These are phyloP conservation scores for Hymenoscyphus linearis DNA, from an alignment of 2,329 filamentous ascomycete genomes.

Conservation along the genomic window DNA sequence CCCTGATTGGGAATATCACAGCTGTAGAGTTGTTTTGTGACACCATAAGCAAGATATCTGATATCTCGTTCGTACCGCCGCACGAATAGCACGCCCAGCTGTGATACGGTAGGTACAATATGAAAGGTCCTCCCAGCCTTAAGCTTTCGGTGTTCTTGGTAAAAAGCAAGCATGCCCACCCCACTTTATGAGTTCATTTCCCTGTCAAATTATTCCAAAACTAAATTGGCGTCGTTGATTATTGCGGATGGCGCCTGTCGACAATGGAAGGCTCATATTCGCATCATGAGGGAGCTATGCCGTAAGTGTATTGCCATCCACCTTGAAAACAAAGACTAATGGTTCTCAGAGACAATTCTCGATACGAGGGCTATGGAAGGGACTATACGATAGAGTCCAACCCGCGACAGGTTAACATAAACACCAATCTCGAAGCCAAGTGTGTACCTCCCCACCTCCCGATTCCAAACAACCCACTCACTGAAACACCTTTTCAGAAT, in stretches of 20 bases:
- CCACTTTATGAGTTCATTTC: neutral
- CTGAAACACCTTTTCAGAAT: constrained; percentile 35
- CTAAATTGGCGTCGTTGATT: neutral
- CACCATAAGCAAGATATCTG: neutral
- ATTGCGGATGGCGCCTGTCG: neutral
- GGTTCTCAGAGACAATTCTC: neutral
- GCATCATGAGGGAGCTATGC: neutral
- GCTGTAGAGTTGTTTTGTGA: neutral
- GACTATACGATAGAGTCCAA: constrained; percentile 12
- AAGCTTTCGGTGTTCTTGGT: neutral
- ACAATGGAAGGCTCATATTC: neutral
- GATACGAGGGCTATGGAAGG: constrained; percentile 14
- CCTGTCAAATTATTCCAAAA: neutral
- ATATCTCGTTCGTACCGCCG: neutral
- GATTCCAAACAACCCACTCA: neutral
- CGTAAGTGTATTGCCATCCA: neutral
- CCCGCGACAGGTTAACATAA: constrained; percentile 16
- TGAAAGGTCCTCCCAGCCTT: neutral
- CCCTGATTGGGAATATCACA: neutral
- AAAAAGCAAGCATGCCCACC: neutral
- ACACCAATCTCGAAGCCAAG: constrained; percentile 20
- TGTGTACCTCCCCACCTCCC: neutral
- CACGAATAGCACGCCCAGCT: neutral
- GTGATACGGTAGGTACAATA: neutral
- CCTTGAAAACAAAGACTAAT: neutral